Base-by-base conservation (phyloP, 257 asterid species). In the Cinchona pubescens region DNA sequence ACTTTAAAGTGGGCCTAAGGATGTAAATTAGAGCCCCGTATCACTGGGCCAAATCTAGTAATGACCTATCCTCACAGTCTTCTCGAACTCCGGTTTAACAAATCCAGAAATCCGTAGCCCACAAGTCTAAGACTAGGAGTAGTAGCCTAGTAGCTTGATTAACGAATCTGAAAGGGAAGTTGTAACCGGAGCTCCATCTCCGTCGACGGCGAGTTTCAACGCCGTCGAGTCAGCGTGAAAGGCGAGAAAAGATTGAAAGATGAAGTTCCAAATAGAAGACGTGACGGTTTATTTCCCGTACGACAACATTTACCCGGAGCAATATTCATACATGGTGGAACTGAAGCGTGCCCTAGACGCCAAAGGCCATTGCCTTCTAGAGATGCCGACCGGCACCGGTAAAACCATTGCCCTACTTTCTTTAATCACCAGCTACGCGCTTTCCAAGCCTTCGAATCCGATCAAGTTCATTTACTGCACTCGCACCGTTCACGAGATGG, bases 401-500 rank as follows among this genome's bases (percentile, higher is more conserved):
- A 95, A 92, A 65, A 95, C 99, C 51, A 95, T 95, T 18, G 94
- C 99, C 5, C 80, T 95, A 29, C 96, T 95, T 55, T 95, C 97
- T 9, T 75, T 95, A 27, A 95, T 95, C 83, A 95, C 99, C 3
- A 95, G 99, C 63, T 95, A 95, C 79, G 68, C 86, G 3, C 74
- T 95, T 32, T 90, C 97, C 4, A 95, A 92, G 66, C 96, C 91
- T 40, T 85, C 96, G 51, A 87, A 85, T 66, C 90, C 90, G 16
- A 85, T 91, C 32, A 95, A 95, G 76, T 90, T 92, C 32, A 56
- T 95, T 46, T 92, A 95, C 78, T 95, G 99, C 82, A 95, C 99
- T 40, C 97, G 98, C 53, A 92, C 98, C 0, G 99, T 95, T 14
- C 98, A 95, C 84, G 99, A 95, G 82, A 95, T 95, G 99, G 99